Evolutionary conservation across 1,284 basidiomycete genomes (phyloP), one percentile per base, ranked within the genome.

Genomic region (Ceratorhiza oryzae-sativae): DNA sequence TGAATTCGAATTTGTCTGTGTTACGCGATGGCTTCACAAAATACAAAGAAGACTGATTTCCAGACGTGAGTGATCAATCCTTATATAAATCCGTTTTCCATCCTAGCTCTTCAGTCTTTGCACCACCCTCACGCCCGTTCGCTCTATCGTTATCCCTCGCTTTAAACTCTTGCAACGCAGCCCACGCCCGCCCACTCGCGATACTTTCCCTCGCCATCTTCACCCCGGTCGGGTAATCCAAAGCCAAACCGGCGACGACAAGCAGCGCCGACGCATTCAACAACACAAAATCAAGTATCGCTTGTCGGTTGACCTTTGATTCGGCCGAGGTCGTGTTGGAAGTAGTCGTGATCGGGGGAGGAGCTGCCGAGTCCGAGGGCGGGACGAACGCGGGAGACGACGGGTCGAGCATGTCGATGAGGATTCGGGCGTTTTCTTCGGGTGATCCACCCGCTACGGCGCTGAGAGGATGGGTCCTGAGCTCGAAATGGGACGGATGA

Each of bases 181-280:
- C 80, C 87, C 88, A 90, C 10, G 94, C 94, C 39, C 84, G 86
- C 1, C 95, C 94, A 30, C 87, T 87, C 36, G 82, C 82, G 23
- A 97, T 82, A 72, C 90, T 90, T 80, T 91, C 85, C 77, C 85
- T 81, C n/a, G 94, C 94, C 75, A 92, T 77, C 71, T 80, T 80
- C 0, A 92, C 89, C 1, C 93, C 95, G 25, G 94, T 86, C 77
- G 86, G 86, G 78, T 87, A 92, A 77, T 89, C 86, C 42, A 79
- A 78, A 18, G 90, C 93, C 48, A 90, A 74, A 1, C 93, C 94
- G 1, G 92, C 88, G 2, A 97, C 87, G 23, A 94, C 87, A 48
- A 97, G 81, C 63, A 97, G 79, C 6, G 93, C 94, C 5, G 93
- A 87, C 0, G 94, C 87, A 77, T 97, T 97, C 80, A 97, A 81